Base-by-base conservation (phyloP, 1,139 yeast genomes). In the Citeromyces siamensis region DNA sequence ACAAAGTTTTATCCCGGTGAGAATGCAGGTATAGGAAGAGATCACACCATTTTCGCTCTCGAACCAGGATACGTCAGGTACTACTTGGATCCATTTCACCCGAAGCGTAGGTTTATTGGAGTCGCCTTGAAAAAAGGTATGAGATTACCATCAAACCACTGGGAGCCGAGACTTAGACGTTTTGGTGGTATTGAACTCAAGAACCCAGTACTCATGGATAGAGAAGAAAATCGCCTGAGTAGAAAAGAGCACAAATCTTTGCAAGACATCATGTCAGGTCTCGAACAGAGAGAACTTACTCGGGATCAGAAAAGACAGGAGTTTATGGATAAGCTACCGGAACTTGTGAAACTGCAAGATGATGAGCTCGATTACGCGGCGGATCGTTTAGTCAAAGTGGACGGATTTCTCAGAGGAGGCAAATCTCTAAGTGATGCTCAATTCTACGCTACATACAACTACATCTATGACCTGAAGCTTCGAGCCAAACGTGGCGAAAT, bases 1-100 rank as follows among this genome's bases (percentile, higher is more conserved):
- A 86, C 98, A n/a, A 79, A 74, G 50, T 82, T 88, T 55, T 94
- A 77, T 51, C 97, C 98, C 0, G 99, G 99, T 33, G 94, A 83
- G 46, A 88, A 90, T 48, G 79, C 75, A 22, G 84, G 82, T 14
- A 82, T 90, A 44, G 98, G 99, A 45, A 78, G 75, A 47, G 98
- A 90, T 56, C 97, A 88, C 55, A 90, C 98, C 3, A 72, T 90
- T 28, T 86, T 68, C 59, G 96, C 98, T 2, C 54, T 68, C 34
- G 97, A 90, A 52, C 95, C 96, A 2, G 98, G 98, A 18, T 86
- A 66, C 55, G 96, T 90, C 35, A 72, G 94, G 46, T 90, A 75
- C 60, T 90, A 90, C 57, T 64, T 76, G 45, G 96, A 90, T 61
- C 98, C 98, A n/a, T 88, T 88, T 67, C 98, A 90, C 53, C 96